These are phyloP conservation scores for Lachancea lanzarotensis DNA, from an alignment of 805 yeast genomes.

Conservation along the genomic window DNA sequence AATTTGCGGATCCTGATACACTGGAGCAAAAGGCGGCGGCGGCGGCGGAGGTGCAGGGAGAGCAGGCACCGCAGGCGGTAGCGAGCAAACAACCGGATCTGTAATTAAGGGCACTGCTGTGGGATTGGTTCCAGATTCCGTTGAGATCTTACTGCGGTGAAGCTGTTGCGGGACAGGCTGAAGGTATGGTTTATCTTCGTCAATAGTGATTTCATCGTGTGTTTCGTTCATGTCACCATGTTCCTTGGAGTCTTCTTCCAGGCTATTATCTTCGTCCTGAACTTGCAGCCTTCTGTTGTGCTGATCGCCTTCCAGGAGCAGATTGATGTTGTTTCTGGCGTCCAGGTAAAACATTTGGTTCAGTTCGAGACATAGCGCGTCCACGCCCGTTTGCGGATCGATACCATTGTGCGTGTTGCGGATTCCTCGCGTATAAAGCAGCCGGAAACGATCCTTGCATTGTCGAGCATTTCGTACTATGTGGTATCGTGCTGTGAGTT, in stretches of 20 bases:
- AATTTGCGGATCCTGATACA: constrained; percentile 3
- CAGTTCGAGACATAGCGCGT: constrained; percentile 5
- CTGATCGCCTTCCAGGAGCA: not conserved
- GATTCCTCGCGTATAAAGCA: constrained; percentile 4
- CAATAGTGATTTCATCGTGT: not conserved
- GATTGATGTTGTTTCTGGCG: constrained; percentile 3
- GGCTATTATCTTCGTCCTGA: no score
- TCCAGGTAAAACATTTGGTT: constrained; percentile 3
- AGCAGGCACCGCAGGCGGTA: not conserved
- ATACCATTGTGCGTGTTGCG: constrained; percentile 3
- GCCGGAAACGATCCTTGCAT: constrained; percentile 9
- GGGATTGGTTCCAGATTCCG: not conserved
- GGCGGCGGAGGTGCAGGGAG: not conserved
- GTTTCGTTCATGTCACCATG: not conserved
- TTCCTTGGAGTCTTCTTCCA: not conserved
- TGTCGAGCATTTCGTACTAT: constrained; percentile 6
- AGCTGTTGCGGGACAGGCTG: not conserved
- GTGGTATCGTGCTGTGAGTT: constrained; percentile 4
- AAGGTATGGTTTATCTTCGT: not conserved
- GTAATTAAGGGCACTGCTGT: not conserved
- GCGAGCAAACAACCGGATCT: not conserved
- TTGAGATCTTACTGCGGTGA: not conserved
- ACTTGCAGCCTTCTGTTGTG: no score
- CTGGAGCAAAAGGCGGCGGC: constrained; percentile 4
- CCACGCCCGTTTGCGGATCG: constrained; percentile 4